Evolutionary conservation across 768 basidiomycete genomes (phyloP).

Genomic region (Lactarius indigo): DNA sequence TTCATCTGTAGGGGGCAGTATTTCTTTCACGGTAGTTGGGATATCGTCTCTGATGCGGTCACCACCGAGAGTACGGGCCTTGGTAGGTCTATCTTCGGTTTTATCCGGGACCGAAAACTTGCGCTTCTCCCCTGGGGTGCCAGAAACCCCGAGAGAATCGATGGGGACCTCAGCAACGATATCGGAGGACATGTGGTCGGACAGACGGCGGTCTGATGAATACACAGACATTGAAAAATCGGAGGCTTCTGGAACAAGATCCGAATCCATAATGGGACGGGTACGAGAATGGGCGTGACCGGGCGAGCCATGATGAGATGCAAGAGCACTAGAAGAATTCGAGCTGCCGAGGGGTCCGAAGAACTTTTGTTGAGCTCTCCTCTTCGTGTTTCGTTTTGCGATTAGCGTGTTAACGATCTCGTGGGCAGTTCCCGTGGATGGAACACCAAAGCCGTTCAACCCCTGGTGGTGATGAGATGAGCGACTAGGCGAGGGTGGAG

Average conservation of each 20-base stretch:
- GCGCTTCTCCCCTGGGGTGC: conserved; percentile 44
- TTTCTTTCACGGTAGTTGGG: conserved; percentile 46
- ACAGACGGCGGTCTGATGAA: conserved; percentile 30
- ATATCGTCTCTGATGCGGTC: conserved; percentile 51
- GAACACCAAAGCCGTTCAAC: conserved; percentile 41
- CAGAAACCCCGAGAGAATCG: conserved; percentile 35
- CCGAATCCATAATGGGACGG: neutral
- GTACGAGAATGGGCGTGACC: conserved; percentile 1
- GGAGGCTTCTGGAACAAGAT: conserved; percentile 3
- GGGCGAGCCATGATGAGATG: conserved; percentile 5
- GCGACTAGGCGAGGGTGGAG: conserved; percentile 47
- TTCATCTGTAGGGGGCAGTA: conserved; percentile 31
- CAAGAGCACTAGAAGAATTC: conserved; percentile 2
- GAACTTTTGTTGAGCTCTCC: conserved; percentile 50
- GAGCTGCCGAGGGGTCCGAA: conserved; percentile 32
- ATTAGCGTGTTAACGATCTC: conserved; percentile 62
- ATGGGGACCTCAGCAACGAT: conserved; percentile 53
- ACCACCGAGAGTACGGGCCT: conserved; percentile 64
- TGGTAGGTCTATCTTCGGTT: conserved; percentile 35
- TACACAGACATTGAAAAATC: neutral
- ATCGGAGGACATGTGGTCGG: conserved; percentile 33
- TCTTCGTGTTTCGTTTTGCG: conserved; percentile 57
- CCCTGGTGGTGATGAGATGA: conserved; percentile 34
- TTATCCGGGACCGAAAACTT: conserved; percentile 47
- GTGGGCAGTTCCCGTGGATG: conserved; percentile 35